Percentiles rank a stretch among this genome's conserved stretches.
Evolutionary conservation across 495 filamentous ascomycete species (phyloP).

Genomic region (Darksidea phi): DNA sequence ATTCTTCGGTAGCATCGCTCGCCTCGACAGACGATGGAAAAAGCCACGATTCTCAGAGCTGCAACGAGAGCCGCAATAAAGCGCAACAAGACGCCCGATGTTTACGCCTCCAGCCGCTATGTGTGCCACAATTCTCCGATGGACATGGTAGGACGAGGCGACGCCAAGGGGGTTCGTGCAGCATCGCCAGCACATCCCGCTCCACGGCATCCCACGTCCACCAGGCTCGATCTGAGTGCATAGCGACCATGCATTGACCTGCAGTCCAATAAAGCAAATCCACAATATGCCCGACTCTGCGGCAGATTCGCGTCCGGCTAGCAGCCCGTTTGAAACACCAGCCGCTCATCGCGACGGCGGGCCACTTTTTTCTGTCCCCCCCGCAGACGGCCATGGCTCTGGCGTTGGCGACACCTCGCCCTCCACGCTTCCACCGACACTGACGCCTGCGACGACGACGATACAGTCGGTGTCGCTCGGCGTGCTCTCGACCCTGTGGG

Average conservation of each 20-base stretch:
- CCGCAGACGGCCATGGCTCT: slow-evolving; percentile 14
- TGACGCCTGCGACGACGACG: slow-evolving; percentile 32
- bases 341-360: slow-evolving; percentile 4
- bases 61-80: not conserved
- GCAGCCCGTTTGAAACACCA: slow-evolving; percentile 23
- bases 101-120: slow-evolving; percentile 8
- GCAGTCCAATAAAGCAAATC: slow-evolving; percentile 30
- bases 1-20: no score
- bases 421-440: slow-evolving; percentile 19
- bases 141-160: slow-evolving; percentile 14
- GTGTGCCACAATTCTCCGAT: slow-evolving; percentile 28
- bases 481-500: slow-evolving; percentile 33
- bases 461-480: slow-evolving; percentile 30
- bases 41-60: no score
- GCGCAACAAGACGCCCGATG: slow-evolving; percentile 6
- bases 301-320: slow-evolving; percentile 15
- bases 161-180: slow-evolving; percentile 14
- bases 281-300: slow-evolving; percentile 33
- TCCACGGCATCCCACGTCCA: slow-evolving; percentile 33
- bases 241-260: slow-evolving; percentile 34
- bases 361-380: slow-evolving; percentile 10
- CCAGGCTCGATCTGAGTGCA: slow-evolving; percentile 23
- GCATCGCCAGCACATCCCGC: slow-evolving; percentile 10
- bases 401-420: slow-evolving; percentile 21
- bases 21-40: no score